Conservation (phyloP, 257 asterid genomes). For the Solanum verrucosum region DNA sequence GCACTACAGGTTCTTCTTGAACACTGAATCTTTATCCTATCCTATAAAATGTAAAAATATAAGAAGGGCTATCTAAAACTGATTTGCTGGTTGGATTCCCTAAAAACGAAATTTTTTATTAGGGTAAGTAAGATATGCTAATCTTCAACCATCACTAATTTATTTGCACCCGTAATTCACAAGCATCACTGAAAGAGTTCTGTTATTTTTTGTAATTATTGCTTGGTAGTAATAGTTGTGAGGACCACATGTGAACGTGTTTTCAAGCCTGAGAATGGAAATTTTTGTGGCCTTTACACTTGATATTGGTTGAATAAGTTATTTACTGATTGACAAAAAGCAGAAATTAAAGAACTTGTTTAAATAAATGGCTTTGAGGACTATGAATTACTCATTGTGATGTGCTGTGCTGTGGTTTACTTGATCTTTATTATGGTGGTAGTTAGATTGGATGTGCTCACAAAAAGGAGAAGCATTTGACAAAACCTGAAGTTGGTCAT, state of each 20-base stretch:
- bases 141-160: background rate
- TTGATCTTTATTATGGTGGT: conserved; percentile 19
- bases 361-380: background rate
- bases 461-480: conserved; percentile 86
- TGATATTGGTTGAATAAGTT: background rate
- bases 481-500: conserved; percentile 85
- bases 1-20: conserved; percentile 56
- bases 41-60: background rate
- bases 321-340: background rate
- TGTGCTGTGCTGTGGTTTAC: background rate
- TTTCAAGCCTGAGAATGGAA: background rate
- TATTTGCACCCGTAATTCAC: background rate
- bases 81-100: background rate
- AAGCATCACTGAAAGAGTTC: background rate
- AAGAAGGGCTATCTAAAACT: background rate
- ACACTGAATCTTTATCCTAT: background rate
- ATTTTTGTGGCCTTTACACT: background rate
- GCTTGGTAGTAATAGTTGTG: background rate
- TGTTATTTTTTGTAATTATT: background rate
- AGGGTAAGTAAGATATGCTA: background rate
- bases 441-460: conserved; percentile 88
- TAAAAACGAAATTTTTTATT: background rate
- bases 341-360: background rate
- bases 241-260: background rate
- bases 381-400: background rate